Conservation (phyloP, 257 asterid species). For the Ligustrum vulgare region DNA sequence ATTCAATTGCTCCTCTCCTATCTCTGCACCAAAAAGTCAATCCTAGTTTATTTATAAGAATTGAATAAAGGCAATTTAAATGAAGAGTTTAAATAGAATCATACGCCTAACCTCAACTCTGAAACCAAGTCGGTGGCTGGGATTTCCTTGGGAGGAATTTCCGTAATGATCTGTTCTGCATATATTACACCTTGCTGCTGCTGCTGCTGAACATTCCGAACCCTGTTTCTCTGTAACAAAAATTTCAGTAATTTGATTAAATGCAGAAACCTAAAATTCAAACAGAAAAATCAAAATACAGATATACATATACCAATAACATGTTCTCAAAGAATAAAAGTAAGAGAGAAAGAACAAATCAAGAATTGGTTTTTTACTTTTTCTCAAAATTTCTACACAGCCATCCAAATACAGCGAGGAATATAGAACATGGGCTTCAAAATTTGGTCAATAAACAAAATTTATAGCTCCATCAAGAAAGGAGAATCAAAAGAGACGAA, state of each 20-base stretch:
- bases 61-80: background rate
- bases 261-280: background rate
- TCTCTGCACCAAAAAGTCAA: constrained; percentile 41
- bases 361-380: background rate
- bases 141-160: constrained; percentile 41
- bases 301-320: background rate
- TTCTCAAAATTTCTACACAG: background rate
- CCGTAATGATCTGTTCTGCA: constrained; percentile 46
- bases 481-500: constrained; percentile 4
- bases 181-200: constrained; percentile 28
- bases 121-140: constrained; percentile 35
- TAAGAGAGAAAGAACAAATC: background rate
- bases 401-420: background rate
- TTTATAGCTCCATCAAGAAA: constrained; percentile 1
- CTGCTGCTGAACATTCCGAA: constrained; percentile 42
- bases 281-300: background rate
- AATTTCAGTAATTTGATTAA: too few relatives aligned
- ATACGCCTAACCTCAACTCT: constrained; percentile 49
- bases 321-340: background rate
- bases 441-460: background rate
- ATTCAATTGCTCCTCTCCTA: constrained; percentile 51
- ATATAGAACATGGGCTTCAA: background rate
- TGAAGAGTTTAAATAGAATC: constrained; percentile 9
- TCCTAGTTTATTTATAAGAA: background rate
- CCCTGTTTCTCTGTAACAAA: constrained; percentile 54